phyloP scores from a whole-genome alignment of 2,329 filamentous ascomycete genomes.

The Alternaria consortialis region DNA sequence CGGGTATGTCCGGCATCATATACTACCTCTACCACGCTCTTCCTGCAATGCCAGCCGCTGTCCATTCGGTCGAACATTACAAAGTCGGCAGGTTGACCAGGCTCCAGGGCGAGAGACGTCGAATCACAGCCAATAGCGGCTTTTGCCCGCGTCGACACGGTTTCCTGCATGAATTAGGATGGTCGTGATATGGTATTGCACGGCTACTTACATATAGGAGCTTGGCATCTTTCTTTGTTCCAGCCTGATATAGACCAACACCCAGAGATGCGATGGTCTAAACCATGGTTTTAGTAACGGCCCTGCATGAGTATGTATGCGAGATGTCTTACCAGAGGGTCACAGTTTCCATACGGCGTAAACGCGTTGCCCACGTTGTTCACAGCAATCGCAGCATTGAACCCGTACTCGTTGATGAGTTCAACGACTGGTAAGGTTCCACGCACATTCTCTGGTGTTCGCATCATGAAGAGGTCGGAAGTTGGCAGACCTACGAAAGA shows the following conservation, averaged over 20 bases:
- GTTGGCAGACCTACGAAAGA: conserved; percentile 75
- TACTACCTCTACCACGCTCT: conserved; percentile 55
- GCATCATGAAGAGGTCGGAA: conserved; percentile 77
- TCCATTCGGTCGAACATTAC: conserved; percentile 53
- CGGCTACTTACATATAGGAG: conserved; percentile 63
- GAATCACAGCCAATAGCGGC: conserved; percentile 51
- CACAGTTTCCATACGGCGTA: conserved; percentile 73
- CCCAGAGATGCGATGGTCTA: conserved; percentile 53
- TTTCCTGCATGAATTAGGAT: conserved; percentile 51
- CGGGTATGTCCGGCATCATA: conserved; percentile 53
- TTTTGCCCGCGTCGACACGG: conserved; percentile 58
- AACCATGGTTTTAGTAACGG: background rate
- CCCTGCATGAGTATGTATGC: background rate
- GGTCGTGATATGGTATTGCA: conserved; percentile 17
- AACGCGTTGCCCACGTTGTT: conserved; percentile 81
- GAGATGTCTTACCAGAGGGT: conserved; percentile 63
- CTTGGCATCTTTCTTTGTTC: conserved; percentile 66
- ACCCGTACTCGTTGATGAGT: conserved; percentile 66
- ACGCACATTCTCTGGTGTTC: conserved; percentile 57
- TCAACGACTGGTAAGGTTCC: conserved; percentile 70
- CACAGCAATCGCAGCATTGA: conserved; percentile 70
- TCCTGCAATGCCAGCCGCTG: conserved; percentile 53
- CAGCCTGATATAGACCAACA: conserved; percentile 73
- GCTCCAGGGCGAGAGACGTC: conserved; percentile 40
- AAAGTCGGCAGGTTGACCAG: conserved; percentile 55